Evolutionary conservation across 2,329 filamentous ascomycete genomes (phyloP), one percentile per base, ranked within the genome.

Genomic region (Nigrospora sphaerica): DNA sequence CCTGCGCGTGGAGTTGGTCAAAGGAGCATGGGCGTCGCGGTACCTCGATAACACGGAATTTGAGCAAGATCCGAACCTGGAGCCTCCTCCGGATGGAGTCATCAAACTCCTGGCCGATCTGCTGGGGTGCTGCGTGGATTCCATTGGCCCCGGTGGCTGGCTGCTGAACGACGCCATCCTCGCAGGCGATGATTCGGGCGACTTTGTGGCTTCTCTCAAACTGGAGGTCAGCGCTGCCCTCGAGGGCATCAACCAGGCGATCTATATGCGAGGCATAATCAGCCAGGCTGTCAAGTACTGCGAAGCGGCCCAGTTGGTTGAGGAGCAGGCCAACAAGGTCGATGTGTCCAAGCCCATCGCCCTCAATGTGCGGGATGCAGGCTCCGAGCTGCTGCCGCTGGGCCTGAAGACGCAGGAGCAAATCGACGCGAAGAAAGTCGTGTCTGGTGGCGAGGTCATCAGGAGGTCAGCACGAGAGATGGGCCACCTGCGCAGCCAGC

Each of bases 401-500:
- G 88, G 89, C 7, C 71, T 90, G 51, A 88, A 85, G 66, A 72
- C 74, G 3, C 73, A 75, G 55, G 57, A 60, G 17, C 64, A 70
- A 52, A 59, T 63, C 41, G 69, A 80, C 18, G 72, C 73, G 37
- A 67, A 59, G 49, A 82, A 88, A 76, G 69, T 86, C 54, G 71
- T 83, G 54, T 72, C 77, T 40, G 82, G 81, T 46, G 88, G 88
- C 16, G 85, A 89, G 69, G 71, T 88, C 36, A 74, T 83, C 51
- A 71, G 78, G 62, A 79, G 88, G 55, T 89, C 75, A 56, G 73
- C 71, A 55, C 75, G 89, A 64, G 86, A 95, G 68, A 82, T 84
- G 48, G 88, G 86, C 16, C 81, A 86, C 65, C 68, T 95, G 63
- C 80, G 86, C 60, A 88, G 86, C 61, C 86, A 87, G 68, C 84